phyloP scores from a whole-genome alignment of 108 stramenopile genomes.

The Schizochytrium sp. region DNA sequence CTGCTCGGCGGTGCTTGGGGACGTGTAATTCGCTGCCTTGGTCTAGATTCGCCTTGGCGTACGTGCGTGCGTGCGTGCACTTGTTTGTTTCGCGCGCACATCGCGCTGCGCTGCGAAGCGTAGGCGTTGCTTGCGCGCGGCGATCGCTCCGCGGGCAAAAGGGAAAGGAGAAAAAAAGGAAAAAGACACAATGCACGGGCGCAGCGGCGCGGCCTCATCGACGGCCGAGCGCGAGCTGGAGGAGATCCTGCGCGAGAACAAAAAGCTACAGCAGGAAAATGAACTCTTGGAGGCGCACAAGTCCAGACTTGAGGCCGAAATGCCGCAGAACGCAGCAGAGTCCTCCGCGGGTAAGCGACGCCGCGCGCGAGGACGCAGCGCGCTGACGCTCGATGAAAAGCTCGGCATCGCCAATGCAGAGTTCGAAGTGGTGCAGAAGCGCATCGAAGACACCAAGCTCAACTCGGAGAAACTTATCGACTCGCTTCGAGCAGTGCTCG shows the following conservation, averaged over 20 bases:
- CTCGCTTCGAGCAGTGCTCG: slow-evolving; percentile 51
- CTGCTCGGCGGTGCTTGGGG: no score
- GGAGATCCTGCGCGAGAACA: slow-evolving; percentile 31
- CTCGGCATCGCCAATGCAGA: slow-evolving; percentile 37
- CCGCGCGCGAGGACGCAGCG: slow-evolving; percentile 14
- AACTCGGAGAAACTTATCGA: slow-evolving; percentile 47
- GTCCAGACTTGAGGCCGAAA: slow-evolving; percentile 21
- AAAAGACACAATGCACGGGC: no score
- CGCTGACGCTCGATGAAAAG: slow-evolving; percentile 47
- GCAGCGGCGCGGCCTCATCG: neutral
- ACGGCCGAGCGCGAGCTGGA: slow-evolving; percentile 25
- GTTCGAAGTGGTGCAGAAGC: slow-evolving; percentile 19
- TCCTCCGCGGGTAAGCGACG: slow-evolving; percentile 24
- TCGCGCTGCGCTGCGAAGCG: no score
- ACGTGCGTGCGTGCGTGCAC: no score
- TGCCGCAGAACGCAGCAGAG: neutral
- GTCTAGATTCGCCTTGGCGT: no score
- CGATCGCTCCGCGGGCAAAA: no score
- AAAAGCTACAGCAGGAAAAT: slow-evolving; percentile 35
- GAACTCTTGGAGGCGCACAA: slow-evolving; percentile 35
- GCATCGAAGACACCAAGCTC: slow-evolving; percentile 15
- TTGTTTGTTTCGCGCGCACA: no score
- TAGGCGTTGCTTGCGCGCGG: no score
- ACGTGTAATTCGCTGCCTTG: no score
- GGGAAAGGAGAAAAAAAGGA: no score